Percentiles rank a stretch among this genome's conserved stretches.
Evolutionary conservation across 2,329 filamentous ascomycete species (phyloP).

Genomic region (Neonectria coccinea): DNA sequence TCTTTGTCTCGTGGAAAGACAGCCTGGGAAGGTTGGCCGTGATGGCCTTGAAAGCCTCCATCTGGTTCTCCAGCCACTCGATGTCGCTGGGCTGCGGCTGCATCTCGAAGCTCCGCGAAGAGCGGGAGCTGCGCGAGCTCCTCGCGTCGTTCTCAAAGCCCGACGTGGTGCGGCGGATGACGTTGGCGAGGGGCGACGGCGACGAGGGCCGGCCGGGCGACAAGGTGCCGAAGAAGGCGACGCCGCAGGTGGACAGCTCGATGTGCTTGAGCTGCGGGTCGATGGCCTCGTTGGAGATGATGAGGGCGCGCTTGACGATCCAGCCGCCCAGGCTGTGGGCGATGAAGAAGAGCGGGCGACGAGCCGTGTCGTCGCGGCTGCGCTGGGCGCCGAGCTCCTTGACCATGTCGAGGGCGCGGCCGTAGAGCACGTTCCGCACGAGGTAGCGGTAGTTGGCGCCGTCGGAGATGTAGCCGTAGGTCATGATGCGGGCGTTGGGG

Average conservation of each 20-base stretch:
- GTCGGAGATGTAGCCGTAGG: conserved; percentile 25
- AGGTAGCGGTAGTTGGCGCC: conserved; percentile 28
- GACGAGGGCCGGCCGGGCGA: conserved; percentile 27
- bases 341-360: conserved; percentile 26
- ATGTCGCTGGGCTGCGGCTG: conserved; percentile 22
- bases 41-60: conserved; percentile 30
- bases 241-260: conserved; percentile 25
- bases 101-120: conserved; percentile 13
- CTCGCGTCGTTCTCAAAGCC: conserved; percentile 14
- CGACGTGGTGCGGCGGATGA: conserved; percentile 25
- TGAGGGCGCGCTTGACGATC: conserved; percentile 28
- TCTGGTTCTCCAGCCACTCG: conserved; percentile 28
- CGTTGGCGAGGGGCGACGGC: conserved; percentile 24
- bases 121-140: conserved; percentile 4
- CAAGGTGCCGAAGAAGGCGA: conserved; percentile 27
- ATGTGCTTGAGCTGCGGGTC: conserved; percentile 23
- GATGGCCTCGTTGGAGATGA: conserved; percentile 25
- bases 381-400: conserved; percentile 27
- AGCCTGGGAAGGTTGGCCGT: conserved; percentile 24
- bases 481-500: conserved; percentile 27
- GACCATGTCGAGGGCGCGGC: conserved; percentile 26
- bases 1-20: conserved; percentile 24
- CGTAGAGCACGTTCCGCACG: conserved; percentile 25
- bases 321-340: conserved; percentile 25
- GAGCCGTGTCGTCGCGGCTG: conserved; percentile 15